Conservation (phyloP, 495 filamentous ascomycete genomes). For the Hypoxylon crocopeplum region DNA sequence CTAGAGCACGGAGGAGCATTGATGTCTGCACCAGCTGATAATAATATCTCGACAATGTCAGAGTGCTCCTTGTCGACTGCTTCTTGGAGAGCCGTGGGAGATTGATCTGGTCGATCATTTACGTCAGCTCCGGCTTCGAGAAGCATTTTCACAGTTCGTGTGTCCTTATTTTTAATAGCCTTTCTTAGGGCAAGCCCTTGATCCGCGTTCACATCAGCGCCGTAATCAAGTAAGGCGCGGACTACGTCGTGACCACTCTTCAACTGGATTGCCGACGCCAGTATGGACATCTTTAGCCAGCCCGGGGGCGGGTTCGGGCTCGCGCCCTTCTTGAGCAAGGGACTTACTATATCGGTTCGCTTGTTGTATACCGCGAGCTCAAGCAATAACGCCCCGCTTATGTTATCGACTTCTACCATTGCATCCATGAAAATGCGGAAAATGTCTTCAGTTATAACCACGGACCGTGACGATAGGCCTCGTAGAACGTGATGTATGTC, state of each 20-base stretch:
- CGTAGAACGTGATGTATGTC: neutral
- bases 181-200: neutral
- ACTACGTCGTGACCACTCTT: neutral
- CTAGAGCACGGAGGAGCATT: neutral
- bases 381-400: neutral
- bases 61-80: neutral
- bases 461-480: neutral
- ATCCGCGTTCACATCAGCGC: neutral
- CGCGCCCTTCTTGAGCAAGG: neutral
- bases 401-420: neutral
- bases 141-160: neutral
- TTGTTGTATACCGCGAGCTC: neutral
- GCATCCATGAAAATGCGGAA: neutral
- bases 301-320: neutral
- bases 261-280: neutral
- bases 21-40: neutral
- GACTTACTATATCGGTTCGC: neutral
- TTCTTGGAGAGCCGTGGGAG: neutral
- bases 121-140: neutral
- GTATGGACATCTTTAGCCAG: neutral
- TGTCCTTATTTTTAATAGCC: neutral
- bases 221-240: neutral
- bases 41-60: neutral
- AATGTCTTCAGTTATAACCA: neutral
- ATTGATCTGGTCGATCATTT: too few species aligned